Conservation (phyloP, 192 early-diverging fungal species). For the Umbelopsis ramanniana region DNA sequence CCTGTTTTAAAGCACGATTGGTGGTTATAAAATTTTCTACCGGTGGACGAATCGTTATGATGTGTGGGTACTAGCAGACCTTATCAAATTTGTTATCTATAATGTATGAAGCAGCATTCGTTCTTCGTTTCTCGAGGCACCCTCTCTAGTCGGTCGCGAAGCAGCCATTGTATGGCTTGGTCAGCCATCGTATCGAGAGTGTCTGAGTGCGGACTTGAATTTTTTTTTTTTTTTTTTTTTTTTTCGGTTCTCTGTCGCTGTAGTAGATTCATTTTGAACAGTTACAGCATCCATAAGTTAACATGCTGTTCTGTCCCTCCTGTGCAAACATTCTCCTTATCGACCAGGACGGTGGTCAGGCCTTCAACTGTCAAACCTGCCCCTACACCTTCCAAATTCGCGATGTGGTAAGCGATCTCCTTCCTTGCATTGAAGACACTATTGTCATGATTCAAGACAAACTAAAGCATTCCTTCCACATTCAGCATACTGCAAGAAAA, state of each 20-base stretch:
- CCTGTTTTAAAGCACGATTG: no score
- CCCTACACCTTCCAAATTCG: conserved; percentile 76
- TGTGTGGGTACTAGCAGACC: no score
- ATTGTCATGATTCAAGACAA: no score
- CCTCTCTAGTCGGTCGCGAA: no score
- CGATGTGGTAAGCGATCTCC: conserved; percentile 34
- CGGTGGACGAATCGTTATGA: no score
- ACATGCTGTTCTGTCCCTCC: conserved; percentile 88
- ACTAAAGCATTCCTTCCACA: conserved; percentile 25
- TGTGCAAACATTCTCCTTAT: conserved; percentile 88
- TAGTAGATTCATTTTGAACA: background rate
- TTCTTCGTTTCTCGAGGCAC: no score
- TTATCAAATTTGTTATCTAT: no score
- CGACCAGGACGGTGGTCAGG: conserved; percentile 64
- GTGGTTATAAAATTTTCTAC: no score
- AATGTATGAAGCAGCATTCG: no score
- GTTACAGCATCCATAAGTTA: background rate
- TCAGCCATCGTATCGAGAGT: no score
- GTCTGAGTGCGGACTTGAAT: background rate
- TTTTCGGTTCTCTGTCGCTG: background rate
- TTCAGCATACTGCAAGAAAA: conserved; percentile 62
- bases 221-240: conserved; percentile 22
- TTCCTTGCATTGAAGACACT: no score
- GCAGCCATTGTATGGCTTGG: no score
- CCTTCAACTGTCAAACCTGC: conserved; percentile 84